Base-by-base conservation (phyloP, 176 grass and related monocot genomes). In the Elymus sibiricus region DNA sequence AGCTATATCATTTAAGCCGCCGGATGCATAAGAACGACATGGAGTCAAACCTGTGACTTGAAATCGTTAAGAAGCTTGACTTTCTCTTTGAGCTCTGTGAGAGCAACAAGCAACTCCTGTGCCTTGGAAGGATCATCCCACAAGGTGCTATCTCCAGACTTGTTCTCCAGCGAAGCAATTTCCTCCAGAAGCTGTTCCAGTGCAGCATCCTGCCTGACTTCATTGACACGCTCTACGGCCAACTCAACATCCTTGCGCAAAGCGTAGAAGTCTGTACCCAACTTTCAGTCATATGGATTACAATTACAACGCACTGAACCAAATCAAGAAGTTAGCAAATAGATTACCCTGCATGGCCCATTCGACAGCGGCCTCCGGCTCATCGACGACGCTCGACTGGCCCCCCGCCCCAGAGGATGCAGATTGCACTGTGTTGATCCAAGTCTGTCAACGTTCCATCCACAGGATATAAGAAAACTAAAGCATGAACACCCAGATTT, bases 111-210 rank as follows among this genome's bases (percentile, higher is more conserved):
- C 75, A 98, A 92, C 82, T 85, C 92, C 71, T 98, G 96, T 76
- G 96, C 96, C 34, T 91, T 94, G 78, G 91, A 89, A 79, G 90
- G 96, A 90, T 98, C 94, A 80, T 98, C 96, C 96, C 96, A 98
- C 76, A 98, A 89, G 37, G 92, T 87, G 58, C 86, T 91, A 85
- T 98, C 93, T 40, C 68, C 76, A 0, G 96, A 92, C 74, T 95
- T 98, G 16, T 78, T 94, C 86, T 98, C 93, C 6, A 95, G 86
- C 0, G 58, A 86, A 64, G 87, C 29, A 17, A 90, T 92, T n/a
- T 98, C 90, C 7, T 81, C 88, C 83, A 94, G 72, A 16, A 98
- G 94, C 70, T 71, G 81, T 43, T 94, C 84, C 13, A 98, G 38
- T 70, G 88, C 86, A 16, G 93, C 88, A 87, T 88, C 92, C 17